Evolutionary conservation across 768 basidiomycete species (phyloP).

Genomic region (Suillus spraguei): DNA sequence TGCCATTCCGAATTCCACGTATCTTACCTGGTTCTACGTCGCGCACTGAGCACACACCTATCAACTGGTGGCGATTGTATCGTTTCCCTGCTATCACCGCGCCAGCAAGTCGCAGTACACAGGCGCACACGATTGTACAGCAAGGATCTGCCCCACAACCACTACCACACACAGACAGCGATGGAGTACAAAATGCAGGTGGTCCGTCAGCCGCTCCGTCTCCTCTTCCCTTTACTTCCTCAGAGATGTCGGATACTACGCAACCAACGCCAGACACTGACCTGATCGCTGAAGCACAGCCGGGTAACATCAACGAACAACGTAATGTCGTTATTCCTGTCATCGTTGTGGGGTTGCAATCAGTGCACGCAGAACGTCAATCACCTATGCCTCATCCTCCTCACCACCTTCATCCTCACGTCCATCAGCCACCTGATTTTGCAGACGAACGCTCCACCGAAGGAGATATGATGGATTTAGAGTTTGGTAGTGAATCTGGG

Average conservation of each 20-base stretch:
- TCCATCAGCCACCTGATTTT: conserved; percentile 16
- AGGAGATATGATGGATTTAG: conserved; percentile 28
- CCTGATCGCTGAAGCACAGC: conserved; percentile 10
- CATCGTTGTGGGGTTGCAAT: conserved; percentile 82
- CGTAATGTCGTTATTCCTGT: conserved; percentile 70
- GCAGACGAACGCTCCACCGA: conserved; percentile 24
- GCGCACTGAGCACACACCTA: conserved; percentile 41
- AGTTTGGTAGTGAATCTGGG: conserved; percentile 19
- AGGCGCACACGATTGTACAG: conserved; percentile 14
- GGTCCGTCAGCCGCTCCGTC: conserved; percentile 14
- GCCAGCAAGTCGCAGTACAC: conserved; percentile 29
- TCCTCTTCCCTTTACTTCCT: conserved; percentile 16
- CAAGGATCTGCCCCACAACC: conserved; percentile 14
- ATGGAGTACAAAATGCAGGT: conserved; percentile 26
- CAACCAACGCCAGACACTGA: conserved; percentile 10
- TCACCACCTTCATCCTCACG: conserved; percentile 12
- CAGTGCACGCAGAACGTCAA: conserved; percentile 55
- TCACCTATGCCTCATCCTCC: conserved; percentile 23
- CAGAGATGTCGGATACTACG: conserved; percentile 22
- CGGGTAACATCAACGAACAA: conserved; percentile 22
- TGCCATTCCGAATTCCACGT: conserved; percentile 33
- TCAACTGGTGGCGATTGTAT: conserved; percentile 86
- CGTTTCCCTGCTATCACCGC: conserved; percentile 73
- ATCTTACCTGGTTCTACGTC: conserved; percentile 33
- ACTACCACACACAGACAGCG: conserved; percentile 16